Base-by-base conservation (phyloP, 768 basidiomycete species). In the Lactarius quietus region DNA sequence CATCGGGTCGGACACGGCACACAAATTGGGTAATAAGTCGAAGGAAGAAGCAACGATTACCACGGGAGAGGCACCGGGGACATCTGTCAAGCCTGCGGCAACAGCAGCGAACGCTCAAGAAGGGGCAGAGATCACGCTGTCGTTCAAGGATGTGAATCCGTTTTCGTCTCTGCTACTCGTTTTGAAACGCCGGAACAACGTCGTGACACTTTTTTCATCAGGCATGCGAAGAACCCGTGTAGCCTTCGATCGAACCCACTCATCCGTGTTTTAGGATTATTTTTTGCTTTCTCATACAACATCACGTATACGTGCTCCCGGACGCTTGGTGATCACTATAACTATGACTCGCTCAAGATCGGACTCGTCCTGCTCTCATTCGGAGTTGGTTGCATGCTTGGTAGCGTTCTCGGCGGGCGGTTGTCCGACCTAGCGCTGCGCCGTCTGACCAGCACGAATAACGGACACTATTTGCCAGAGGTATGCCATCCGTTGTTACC, bases 321-420 rank as follows among this genome's bases (percentile, higher is more conserved):
- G 64, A 92, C 90, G 1, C 80, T 95, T 14, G 81, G 78, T 8
- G 73, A 75, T 33, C 74, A 79, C 2, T 95, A 95, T 70, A 72
- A 80, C 33, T 93, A 88, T 73, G 78, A 83, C 54, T 78, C 93
- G 0, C 77, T 95, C 6, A 78, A 85, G 51, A 85, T 90, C 56
- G 94, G 94, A 4, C 74, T 94, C 31, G 85, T 93, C 12, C 82
- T 94, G 6, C 82, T 97, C 10, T 76, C 88, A 0, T 90, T 86
- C 69, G 93, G 93, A 55, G 67, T 83, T 18, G 86, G 86, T 8
- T 80, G 78, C 64, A 76, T 86, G 41, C 65, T 74, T 12, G 87
- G 87, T 3, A 84, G 82, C 65, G 70, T 87, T 12, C 68, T 82
- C 0, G 87, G 87, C 23, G 87, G 88, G 0, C 75, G 82, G 14